Conservation (phyloP, 306 rosid species). For the Vigna radiata region DNA sequence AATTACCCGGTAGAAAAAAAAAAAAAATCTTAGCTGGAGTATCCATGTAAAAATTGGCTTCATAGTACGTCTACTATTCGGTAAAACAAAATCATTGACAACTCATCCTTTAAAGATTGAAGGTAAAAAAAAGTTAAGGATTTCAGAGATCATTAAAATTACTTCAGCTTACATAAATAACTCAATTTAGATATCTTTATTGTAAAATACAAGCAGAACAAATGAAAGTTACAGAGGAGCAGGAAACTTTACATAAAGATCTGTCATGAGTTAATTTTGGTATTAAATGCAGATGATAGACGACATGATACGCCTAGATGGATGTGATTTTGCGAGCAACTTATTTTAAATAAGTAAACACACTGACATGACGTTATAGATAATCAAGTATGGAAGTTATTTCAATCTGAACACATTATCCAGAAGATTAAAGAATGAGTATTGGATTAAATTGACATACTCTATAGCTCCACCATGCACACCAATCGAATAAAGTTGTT, state of each 20-base stretch:
- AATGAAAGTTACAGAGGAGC: neutral
- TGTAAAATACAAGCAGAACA: constrained; percentile 31
- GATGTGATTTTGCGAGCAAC: constrained; percentile 21
- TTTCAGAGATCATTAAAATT: constrained; percentile 29
- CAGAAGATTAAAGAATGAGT: constrained; percentile 19
- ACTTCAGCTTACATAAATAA: constrained; percentile 16
- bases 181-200: constrained; percentile 7
- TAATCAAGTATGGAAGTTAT: constrained; percentile 6
- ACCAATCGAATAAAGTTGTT: constrained; percentile 80
- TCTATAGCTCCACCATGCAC: constrained; percentile 98
- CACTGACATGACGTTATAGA: neutral
- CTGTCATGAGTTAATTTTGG: constrained; percentile 23
- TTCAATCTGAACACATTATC: constrained; percentile 18
- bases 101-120: constrained; percentile 2
- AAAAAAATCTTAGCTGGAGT: neutral
- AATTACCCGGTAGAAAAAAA: constrained; percentile 1
- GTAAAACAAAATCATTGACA: constrained; percentile 20
- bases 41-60: constrained; percentile 13
- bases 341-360: constrained; percentile 29
- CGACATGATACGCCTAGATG: neutral
- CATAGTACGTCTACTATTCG: neutral
- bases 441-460: constrained; percentile 57
- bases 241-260: constrained; percentile 15
- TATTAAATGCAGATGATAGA: constrained; percentile 23
- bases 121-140: constrained; percentile 8